Evolutionary conservation across 1,284 basidiomycete genomes (phyloP).

Genomic region (Taiwanofungus camphoratus): DNA sequence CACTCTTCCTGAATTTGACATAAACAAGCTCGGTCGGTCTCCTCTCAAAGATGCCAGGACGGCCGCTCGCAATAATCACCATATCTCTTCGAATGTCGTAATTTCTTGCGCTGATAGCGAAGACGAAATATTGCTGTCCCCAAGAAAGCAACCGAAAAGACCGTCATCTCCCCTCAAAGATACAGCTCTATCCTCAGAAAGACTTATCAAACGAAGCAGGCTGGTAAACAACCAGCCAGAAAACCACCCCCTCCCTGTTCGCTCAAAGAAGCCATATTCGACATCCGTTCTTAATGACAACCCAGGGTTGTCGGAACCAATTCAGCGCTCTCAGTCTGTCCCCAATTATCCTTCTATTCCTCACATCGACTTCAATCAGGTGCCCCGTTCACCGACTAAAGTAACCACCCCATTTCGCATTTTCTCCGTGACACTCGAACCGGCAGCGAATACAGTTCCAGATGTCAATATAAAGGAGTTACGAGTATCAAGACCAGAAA

Average conservation of each 20-base stretch:
- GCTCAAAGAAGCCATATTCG: not conserved
- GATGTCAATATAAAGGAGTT: no score
- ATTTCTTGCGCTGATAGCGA: not conserved
- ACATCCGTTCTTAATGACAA: constrained; percentile 4
- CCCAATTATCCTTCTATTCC: constrained; percentile 2
- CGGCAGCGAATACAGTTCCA: not conserved
- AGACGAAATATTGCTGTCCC: constrained; percentile 1
- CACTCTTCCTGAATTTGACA: constrained; percentile 12
- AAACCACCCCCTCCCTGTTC: constrained; percentile 1
- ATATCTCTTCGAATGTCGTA: no score
- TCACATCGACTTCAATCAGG: not conserved
- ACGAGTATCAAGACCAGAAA: no score
- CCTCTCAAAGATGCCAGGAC: constrained; percentile 16
- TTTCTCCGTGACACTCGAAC: not conserved
- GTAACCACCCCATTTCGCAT: not conserved
- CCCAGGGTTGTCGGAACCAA: no score
- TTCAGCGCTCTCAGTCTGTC: constrained; percentile 10
- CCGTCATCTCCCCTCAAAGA: constrained; percentile 3
- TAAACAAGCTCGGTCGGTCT: constrained; percentile 11
- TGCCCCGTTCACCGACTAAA: constrained; percentile 4
- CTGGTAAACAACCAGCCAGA: constrained; percentile 5
- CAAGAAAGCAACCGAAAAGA: not conserved
- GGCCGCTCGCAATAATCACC: constrained; percentile 6
- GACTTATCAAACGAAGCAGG: constrained; percentile 5
- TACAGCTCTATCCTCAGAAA: not conserved